Evolutionary conservation across 2,329 filamentous ascomycete species (phyloP).

Genomic region (Sclerotinia nivalis): DNA sequence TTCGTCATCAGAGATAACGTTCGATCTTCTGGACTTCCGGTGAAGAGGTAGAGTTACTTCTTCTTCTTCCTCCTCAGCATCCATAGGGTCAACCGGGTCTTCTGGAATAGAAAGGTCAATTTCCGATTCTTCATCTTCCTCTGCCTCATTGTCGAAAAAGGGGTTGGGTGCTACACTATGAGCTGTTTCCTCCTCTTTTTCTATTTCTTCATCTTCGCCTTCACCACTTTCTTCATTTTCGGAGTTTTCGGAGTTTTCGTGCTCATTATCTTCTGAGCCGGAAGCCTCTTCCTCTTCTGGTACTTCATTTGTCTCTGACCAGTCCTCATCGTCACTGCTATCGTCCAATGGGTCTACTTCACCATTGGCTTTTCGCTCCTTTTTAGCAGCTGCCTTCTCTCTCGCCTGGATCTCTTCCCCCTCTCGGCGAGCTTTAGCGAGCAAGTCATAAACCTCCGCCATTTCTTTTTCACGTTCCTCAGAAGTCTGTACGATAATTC

Average conservation of each 20-base stretch:
- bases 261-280: constrained; percentile 44
- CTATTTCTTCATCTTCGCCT: constrained; percentile 37
- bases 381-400: constrained; percentile 74
- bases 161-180: constrained; percentile 37
- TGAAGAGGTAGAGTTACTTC: constrained; percentile 35
- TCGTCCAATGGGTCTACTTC: constrained; percentile 49
- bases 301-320: constrained; percentile 48
- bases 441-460: constrained; percentile 81
- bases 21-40: constrained; percentile 29
- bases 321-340: constrained; percentile 58
- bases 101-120: constrained; percentile 40
- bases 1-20: constrained; percentile 46
- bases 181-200: constrained; percentile 52
- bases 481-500: constrained; percentile 76
- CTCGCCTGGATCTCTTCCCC: constrained; percentile 74
- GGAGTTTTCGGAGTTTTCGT: constrained; percentile 39
- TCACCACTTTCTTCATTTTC: constrained; percentile 41
- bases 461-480: constrained; percentile 85
- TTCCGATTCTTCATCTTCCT: constrained; percentile 43
- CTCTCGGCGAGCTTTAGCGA: constrained; percentile 80
- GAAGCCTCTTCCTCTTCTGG: constrained; percentile 46
- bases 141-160: constrained; percentile 41
- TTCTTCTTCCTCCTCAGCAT: constrained; percentile 38
- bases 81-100: constrained; percentile 33
- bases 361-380: constrained; percentile 51